Conservation (phyloP, 352 stramenopile species). For the Phytophthora multivora region DNA sequence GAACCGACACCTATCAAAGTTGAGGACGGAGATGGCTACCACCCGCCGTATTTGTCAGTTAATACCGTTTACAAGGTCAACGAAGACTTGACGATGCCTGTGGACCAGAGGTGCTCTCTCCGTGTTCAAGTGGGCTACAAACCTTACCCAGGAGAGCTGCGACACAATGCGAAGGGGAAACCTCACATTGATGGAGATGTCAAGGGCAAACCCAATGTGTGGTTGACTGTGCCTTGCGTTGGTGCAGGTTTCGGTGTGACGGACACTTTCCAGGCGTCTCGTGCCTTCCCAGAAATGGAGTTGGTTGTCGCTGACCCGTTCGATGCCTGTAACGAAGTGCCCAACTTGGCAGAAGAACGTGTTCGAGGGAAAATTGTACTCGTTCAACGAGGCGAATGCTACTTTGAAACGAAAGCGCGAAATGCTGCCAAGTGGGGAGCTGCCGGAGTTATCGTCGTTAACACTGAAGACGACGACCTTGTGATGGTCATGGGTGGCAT, state of each 20-base stretch:
- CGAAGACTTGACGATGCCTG: constrained; percentile 27
- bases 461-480: constrained; percentile 63
- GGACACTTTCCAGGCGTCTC: constrained; percentile 34
- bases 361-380: constrained; percentile 59
- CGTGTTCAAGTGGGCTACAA: constrained; percentile 34
- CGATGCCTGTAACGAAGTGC: constrained; percentile 54
- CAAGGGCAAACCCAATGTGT: constrained; percentile 25
- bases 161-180: constrained; percentile 21
- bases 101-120: constrained; percentile 46
- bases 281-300: constrained; percentile 22
- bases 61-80: constrained; percentile 53
- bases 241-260: constrained; percentile 62
- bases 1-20: constrained; percentile 15
- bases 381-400: constrained; percentile 61
- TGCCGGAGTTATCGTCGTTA: constrained; percentile 64
- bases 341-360: constrained; percentile 25
- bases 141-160: constrained; percentile 3
- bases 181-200: constrained; percentile 7
- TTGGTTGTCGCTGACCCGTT: constrained; percentile 58
- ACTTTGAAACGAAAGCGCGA: constrained; percentile 75
- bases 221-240: constrained; percentile 61
- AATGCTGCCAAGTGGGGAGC: constrained; percentile 55
- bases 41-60: constrained; percentile 40
- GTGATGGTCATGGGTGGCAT: constrained; percentile 84
- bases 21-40: constrained; percentile 30